Conservation (phyloP, 306 rosid genomes). For the Sesbania bispinosa region DNA sequence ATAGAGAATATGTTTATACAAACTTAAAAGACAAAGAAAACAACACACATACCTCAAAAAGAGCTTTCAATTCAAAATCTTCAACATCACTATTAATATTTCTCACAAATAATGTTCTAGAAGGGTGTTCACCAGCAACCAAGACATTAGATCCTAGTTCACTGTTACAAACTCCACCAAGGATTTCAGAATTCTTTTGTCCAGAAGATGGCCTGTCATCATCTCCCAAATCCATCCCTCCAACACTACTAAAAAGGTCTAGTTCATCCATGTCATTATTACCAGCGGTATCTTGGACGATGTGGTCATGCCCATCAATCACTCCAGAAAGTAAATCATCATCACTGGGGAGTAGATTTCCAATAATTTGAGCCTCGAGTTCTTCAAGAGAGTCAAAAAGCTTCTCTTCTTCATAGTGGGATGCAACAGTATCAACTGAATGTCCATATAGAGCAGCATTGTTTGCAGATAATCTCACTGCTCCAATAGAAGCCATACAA, state of each 20-base stretch:
- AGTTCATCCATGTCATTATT: conserved; percentile 64
- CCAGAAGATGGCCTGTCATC: conserved; percentile 42
- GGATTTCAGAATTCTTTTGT: conserved; percentile 38
- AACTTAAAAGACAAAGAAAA: conserved; percentile 2
- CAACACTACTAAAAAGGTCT: conserved; percentile 61
- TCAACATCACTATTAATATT: conserved; percentile 56
- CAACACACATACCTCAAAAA: conserved; percentile 49
- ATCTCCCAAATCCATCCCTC: conserved; percentile 68
- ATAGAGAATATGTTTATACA: neutral
- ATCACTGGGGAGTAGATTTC: conserved; percentile 32
- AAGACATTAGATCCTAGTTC: conserved; percentile 42
- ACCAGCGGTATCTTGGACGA: neutral
- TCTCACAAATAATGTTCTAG: conserved; percentile 60
- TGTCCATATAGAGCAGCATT: conserved; percentile 32
- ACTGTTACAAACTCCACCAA: conserved; percentile 34
- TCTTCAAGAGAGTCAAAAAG: conserved; percentile 36
- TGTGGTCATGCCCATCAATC: neutral
- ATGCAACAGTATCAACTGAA: conserved; percentile 27
- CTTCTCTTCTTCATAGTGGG: conserved; percentile 31
- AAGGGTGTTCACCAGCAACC: conserved; percentile 56
- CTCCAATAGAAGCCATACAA: conserved; percentile 10
- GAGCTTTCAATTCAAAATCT: conserved; percentile 56
- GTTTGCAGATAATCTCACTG: conserved; percentile 31
- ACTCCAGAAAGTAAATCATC: conserved; percentile 39
- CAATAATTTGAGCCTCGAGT: conserved; percentile 36